phyloP scores from a whole-genome alignment of 352 stramenopile genomes.

The Salisapilia sapeloensis region DNA sequence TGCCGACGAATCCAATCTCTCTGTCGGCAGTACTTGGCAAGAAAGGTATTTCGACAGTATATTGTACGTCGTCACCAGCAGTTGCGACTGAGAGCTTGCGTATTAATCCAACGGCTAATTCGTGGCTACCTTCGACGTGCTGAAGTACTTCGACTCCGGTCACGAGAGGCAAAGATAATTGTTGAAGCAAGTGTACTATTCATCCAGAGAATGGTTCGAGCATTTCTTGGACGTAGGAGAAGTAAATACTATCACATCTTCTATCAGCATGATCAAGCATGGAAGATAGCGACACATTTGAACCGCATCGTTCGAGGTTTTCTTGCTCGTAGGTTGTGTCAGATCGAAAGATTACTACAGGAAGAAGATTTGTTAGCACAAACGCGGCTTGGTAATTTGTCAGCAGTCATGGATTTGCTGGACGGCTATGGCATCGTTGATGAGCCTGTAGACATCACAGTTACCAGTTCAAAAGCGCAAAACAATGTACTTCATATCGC shows the following conservation, averaged over 20 bases:
- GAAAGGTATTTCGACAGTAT: slow-evolving; percentile 10
- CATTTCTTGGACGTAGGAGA: slow-evolving; percentile 17
- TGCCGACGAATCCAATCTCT: slow-evolving; percentile 23
- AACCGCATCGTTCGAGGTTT: slow-evolving; percentile 39
- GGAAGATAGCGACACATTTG: slow-evolving; percentile 16
- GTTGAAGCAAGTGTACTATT: slow-evolving; percentile 21
- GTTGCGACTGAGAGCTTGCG: slow-evolving; percentile 11
- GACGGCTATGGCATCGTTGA: slow-evolving; percentile 29
- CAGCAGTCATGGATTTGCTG: slow-evolving; percentile 35
- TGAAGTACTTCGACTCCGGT: slow-evolving; percentile 11
- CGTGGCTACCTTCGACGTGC: slow-evolving; percentile 15
- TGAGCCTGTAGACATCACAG: slow-evolving; percentile 16
- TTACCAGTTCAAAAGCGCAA: slow-evolving; percentile 6
- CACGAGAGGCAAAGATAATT: slow-evolving; percentile 15
- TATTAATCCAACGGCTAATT: slow-evolving; percentile 16
- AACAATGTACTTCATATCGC: slow-evolving; percentile 39
- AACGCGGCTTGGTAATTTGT: slow-evolving; percentile 22
- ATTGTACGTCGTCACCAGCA: background rate
- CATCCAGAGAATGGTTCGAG: slow-evolving; percentile 30
- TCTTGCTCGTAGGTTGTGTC: slow-evolving; percentile 11
- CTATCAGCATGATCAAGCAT: slow-evolving; percentile 8
- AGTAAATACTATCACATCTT: slow-evolving; percentile 14
- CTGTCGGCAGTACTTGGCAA: slow-evolving; percentile 9
- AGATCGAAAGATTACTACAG: slow-evolving; percentile 10
- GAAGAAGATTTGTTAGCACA: slow-evolving; percentile 38